These are phyloP conservation scores for Hyphopichia buzzinii DNA, from an alignment of 1,139 yeast species.

Conservation along the genomic window DNA sequence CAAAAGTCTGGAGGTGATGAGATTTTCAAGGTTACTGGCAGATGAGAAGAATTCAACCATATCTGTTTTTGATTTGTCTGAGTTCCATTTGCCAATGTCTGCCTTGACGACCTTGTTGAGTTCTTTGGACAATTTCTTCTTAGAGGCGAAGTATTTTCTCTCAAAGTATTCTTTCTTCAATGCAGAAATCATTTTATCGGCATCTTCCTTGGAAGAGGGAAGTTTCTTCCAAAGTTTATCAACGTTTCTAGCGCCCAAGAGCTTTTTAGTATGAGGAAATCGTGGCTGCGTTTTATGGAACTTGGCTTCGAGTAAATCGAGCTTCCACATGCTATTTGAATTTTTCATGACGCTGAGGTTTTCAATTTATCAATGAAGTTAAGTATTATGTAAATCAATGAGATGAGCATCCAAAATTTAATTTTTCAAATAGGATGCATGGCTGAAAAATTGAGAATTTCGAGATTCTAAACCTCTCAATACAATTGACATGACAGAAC, in stretches of 20 bases:
- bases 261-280: conserved; percentile 50
- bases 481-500: conserved; percentile 1
- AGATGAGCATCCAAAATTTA: conserved; percentile 3
- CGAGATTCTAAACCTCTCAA: no score
- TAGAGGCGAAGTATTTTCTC: conserved; percentile 50
- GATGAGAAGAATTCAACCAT: conserved; percentile 19
- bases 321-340: conserved; percentile 39
- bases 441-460: neutral
- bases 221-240: conserved; percentile 42
- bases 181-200: conserved; percentile 40
- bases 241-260: conserved; percentile 47
- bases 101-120: conserved; percentile 28
- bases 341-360: neutral
- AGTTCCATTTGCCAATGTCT: conserved; percentile 18
- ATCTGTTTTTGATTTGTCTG: conserved; percentile 16
- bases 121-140: conserved; percentile 39
- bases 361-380: neutral
- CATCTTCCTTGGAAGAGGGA: conserved; percentile 39
- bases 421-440: neutral
- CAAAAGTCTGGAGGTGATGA: conserved; percentile 34
- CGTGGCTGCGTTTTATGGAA: conserved; percentile 47
- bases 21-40: conserved; percentile 17
- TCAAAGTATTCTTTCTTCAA: conserved; percentile 47
- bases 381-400: neutral
- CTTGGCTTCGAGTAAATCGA: conserved; percentile 52